A percentile compares a stretch with the other conserved stretches of the same genome.
Conservation (phyloP, 192 early-diverging fungal species). For the Pecoramyces ruminantium region DNA sequence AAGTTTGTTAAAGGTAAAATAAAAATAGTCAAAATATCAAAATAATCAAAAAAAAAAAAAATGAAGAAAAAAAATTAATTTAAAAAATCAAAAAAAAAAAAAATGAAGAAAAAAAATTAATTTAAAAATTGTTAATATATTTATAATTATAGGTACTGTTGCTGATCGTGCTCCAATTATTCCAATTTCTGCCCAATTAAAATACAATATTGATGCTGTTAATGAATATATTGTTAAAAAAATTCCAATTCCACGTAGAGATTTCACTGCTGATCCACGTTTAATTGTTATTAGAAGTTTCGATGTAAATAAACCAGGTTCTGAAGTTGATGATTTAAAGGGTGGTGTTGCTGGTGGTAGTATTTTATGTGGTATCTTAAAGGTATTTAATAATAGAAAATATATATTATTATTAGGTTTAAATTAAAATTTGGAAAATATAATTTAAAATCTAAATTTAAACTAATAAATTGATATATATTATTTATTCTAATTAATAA, state of each 20-base stretch:
- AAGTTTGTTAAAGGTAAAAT: conserved; percentile 66
- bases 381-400: conserved; percentile 21
- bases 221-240: conserved; percentile 94
- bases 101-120: no score
- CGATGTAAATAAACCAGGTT: conserved; percentile 97
- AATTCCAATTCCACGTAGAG: conserved; percentile 82
- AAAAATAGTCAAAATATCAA: no score
- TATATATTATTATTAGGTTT: no score
- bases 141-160: conserved; percentile 34
- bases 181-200: conserved; percentile 94
- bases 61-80: no score
- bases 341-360: conserved; percentile 97
- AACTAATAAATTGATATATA: no score
- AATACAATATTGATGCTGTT: conserved; percentile 96
- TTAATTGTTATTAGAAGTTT: conserved; percentile 97
- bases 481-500: no score
- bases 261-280: conserved; percentile 77
- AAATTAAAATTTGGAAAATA: no score
- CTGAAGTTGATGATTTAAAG: conserved; percentile 76
- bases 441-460: no score
- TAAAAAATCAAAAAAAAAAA: no score
- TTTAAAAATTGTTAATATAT: conserved; percentile 1
- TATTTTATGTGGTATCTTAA: conserved; percentile 78
- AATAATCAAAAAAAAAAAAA: no score
- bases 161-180: conserved; percentile 90